Evolutionary conservation across 2,329 filamentous ascomycete genomes (phyloP), one percentile per base, ranked within the genome.

Genomic region (Colletotrichum orchidophilum): DNA sequence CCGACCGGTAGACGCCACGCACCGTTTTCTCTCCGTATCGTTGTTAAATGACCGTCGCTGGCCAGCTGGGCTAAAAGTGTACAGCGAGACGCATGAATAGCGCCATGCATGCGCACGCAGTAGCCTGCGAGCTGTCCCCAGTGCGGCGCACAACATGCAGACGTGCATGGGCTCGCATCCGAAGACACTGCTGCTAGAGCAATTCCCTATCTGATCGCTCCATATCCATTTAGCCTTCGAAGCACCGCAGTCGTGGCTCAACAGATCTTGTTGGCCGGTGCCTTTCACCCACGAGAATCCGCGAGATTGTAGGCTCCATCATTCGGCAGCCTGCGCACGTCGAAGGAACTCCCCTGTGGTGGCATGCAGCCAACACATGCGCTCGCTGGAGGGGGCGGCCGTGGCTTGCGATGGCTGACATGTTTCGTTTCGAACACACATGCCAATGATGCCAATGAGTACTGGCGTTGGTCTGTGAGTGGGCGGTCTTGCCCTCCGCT

Each of bases 41-140:
- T 21, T 35, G 27, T 8, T 39, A 26, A n/a, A 21, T 53, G 29
- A 27, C 39, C 54, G 31, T 21, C 21, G 54, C 33, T 46, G 26
- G 27, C 53, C 24, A 65, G 12, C 50, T 29, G 53, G 15, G 50
- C 60, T 39, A 35, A 66, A 35, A 24, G 54, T 35, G 49, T 31
- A 31, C 39, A 50, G 42, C 63, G 53, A 59, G 52, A 53, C 52
- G 68, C 68, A 71, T 71, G 58, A 68, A 71, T 67, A 58, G 68
- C 68, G 68, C 64, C 52, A 71, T 71, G 68, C 68, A 71, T 58
- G 68, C 53, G 58, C 63, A 35, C 42, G 24, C 64, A 63, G 58
- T 58, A 68, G 58, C 39, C 58, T 63, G 64, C 68, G 64, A 68
- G 68, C 68, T 53, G 58, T 58, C 52, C 39, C 58, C 58, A 46